Conservation (phyloP, 768 basidiomycete genomes). For the Podaxis carcinomalis region DNA sequence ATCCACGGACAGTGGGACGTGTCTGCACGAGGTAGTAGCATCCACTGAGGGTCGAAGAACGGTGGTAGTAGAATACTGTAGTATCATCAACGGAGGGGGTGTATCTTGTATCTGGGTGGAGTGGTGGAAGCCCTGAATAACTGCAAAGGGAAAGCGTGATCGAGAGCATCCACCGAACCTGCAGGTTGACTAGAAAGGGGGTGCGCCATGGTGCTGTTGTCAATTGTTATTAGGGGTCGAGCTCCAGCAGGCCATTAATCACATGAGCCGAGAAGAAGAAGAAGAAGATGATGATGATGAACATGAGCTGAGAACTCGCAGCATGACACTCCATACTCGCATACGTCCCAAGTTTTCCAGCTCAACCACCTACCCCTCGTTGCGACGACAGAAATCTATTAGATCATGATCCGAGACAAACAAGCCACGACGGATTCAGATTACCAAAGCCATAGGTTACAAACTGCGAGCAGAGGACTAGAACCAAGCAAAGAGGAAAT, state of each 20-base stretch:
- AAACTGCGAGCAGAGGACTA: constrained; percentile 1
- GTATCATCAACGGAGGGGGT: too few relatives aligned
- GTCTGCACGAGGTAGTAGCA: neutral
- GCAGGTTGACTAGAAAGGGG: too few relatives aligned
- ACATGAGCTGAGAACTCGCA: too few relatives aligned
- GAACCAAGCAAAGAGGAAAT: neutral
- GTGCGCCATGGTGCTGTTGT: too few relatives aligned
- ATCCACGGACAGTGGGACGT: constrained; percentile 12
- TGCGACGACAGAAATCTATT: neutral
- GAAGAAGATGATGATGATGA: too few relatives aligned
- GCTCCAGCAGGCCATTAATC: too few relatives aligned
- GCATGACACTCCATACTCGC: too few relatives aligned
- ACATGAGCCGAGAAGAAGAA: too few relatives aligned
- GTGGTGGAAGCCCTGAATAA: constrained; percentile 11
- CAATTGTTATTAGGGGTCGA: too few relatives aligned
- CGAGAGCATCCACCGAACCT: too few relatives aligned
- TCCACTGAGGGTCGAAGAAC: neutral
- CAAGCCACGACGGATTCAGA: neutral
- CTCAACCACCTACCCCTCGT: neutral
- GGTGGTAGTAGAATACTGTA: neutral
- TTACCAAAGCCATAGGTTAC: neutral
- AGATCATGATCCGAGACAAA: neutral
- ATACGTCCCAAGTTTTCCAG: too few relatives aligned
- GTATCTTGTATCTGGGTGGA: constrained; percentile 16
- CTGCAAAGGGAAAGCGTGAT: too few relatives aligned